These are phyloP conservation scores for Hypoxylon rubiginosum DNA, from an alignment of 2,329 filamentous ascomycete species.

Conservation along the genomic window DNA sequence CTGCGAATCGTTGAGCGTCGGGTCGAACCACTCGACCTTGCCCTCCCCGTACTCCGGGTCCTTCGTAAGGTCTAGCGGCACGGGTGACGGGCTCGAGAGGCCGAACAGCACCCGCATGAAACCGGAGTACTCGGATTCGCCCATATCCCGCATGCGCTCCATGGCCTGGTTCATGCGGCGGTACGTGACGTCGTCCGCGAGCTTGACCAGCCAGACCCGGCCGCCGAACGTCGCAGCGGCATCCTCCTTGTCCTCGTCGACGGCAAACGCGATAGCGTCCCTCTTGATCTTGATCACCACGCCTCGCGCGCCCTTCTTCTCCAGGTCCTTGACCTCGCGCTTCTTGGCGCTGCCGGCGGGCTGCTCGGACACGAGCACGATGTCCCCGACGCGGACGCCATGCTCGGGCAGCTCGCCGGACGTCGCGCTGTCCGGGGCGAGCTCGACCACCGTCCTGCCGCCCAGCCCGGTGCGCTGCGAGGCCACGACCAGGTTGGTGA, in stretches of 20 bases:
- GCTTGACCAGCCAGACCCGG: conserved; percentile 74
- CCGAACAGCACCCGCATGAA: conserved; percentile 75
- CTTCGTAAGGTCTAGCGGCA: conserved; percentile 57
- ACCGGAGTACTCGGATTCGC: conserved; percentile 68
- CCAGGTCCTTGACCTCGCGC: conserved; percentile 77
- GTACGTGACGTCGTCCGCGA: conserved; percentile 77
- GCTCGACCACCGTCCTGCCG: conserved; percentile 89
- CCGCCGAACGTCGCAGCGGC: conserved; percentile 59
- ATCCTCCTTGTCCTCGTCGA: conserved; percentile 74
- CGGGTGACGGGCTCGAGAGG: conserved; percentile 64
- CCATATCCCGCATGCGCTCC: conserved; percentile 70
- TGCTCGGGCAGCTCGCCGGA: conserved; percentile 76
- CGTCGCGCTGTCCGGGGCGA: conserved; percentile 79
- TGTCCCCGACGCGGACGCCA: conserved; percentile 81
- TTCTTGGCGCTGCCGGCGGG: conserved; percentile 79
- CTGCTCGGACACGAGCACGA: conserved; percentile 82
- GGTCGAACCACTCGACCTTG: conserved; percentile 71
- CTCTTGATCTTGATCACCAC: conserved; percentile 76
- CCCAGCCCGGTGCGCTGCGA: conserved; percentile 90
- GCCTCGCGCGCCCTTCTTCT: conserved; percentile 76
- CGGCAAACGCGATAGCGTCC: conserved; percentile 72
- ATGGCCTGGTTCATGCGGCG: conserved; percentile 74
- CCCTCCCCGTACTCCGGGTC: conserved; percentile 60
- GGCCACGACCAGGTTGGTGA: conserved; percentile 79
- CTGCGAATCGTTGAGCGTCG: conserved; percentile 74